phyloP scores from a whole-genome alignment of 208 protist genomes.

The Acanthamoeba castellanii region DNA sequence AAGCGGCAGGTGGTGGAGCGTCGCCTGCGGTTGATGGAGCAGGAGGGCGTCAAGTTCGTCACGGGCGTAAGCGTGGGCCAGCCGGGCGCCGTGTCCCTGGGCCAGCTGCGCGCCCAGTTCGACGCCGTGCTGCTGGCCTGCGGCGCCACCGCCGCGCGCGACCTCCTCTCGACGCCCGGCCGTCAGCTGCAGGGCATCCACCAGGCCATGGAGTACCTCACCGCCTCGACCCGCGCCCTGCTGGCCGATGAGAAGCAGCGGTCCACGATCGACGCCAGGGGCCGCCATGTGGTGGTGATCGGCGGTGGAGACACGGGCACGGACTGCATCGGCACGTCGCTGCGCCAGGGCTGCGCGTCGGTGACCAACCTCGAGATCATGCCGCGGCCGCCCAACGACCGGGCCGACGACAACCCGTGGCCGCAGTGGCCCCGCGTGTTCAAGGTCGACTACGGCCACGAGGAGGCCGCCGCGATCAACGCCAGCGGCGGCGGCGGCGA shows the following conservation, averaged over 20 bases:
- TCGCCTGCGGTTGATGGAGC: slow-evolving; percentile 86
- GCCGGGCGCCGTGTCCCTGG: slow-evolving; percentile 50
- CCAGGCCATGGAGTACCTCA: slow-evolving; percentile 92
- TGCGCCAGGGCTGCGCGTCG: slow-evolving; percentile 86
- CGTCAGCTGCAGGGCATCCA: slow-evolving; percentile 88
- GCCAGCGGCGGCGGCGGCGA: slow-evolving; percentile 79
- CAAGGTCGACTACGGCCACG: slow-evolving; percentile 91
- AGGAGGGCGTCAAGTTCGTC: slow-evolving; percentile 87
- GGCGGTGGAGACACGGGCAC: slow-evolving; percentile 92
- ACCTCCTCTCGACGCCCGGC: slow-evolving; percentile 87
- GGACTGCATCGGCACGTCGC: slow-evolving; percentile 91
- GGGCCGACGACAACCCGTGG: slow-evolving; percentile 90
- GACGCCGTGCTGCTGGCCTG: slow-evolving; percentile 88
- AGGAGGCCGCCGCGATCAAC: slow-evolving; percentile 80
- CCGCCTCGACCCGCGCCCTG: slow-evolving; percentile 74
- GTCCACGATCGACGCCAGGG: slow-evolving; percentile 29
- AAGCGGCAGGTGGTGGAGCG: slow-evolving; percentile 87
- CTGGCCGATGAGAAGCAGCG: background rate
- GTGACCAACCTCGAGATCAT: slow-evolving; percentile 91
- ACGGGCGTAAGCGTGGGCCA: slow-evolving; percentile 77
- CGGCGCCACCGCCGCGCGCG: slow-evolving; percentile 88
- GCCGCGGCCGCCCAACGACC: slow-evolving; percentile 80
- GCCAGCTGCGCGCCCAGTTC: slow-evolving; percentile 73
- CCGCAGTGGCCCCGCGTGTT: slow-evolving; percentile 90
- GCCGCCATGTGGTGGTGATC: slow-evolving; percentile 91